phyloP scores from a whole-genome alignment of 768 basidiomycete genomes.

The Russula sp. region DNA sequence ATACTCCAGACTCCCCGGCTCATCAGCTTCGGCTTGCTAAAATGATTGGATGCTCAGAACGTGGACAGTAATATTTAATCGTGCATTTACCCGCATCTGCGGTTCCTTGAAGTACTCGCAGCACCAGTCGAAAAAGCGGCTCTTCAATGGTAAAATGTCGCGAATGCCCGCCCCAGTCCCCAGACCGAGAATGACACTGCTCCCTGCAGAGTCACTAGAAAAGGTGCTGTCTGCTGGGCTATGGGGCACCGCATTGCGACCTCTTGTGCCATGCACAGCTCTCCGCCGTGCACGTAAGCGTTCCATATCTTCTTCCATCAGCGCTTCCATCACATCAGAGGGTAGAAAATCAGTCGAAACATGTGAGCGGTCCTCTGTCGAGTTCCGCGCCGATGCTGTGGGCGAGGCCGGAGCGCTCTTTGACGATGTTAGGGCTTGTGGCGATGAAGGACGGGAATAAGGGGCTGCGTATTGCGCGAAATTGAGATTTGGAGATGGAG shows the following conservation, averaged over 20 bases:
- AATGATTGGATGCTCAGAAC: conserved; percentile 22
- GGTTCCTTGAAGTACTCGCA: conserved; percentile 97
- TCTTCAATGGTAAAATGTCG: conserved; percentile 86
- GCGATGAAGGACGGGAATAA: conserved; percentile 57
- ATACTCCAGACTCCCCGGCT: conserved; percentile 90
- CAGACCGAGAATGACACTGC: conserved; percentile 68
- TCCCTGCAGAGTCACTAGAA: conserved; percentile 67
- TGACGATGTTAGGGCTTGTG: conserved; percentile 31
- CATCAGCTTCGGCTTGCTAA: conserved; percentile 92
- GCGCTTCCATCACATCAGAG: conserved; percentile 78
- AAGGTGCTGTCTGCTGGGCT: conserved; percentile 77
- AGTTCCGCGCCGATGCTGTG: conserved; percentile 33
- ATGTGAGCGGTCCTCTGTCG: conserved; percentile 35
- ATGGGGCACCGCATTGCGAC: conserved; percentile 42
- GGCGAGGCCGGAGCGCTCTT: conserved; percentile 33
- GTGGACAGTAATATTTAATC: neutral
- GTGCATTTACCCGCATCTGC: conserved; percentile 84
- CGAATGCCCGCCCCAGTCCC: conserved; percentile 79
- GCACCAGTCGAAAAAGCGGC: conserved; percentile 93
- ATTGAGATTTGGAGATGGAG: conserved; percentile 77
- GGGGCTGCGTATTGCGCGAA: conserved; percentile 75
- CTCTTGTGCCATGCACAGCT: conserved; percentile 41
- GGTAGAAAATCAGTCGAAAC: conserved; percentile 56
- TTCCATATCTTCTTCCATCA: conserved; percentile 95
- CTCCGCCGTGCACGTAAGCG: conserved; percentile 70